A percentile compares a stretch with the other conserved stretches of the same genome.
phyloP scores from a whole-genome alignment of 2,329 filamentous ascomycete genomes.

The Knufia fluminis region DNA sequence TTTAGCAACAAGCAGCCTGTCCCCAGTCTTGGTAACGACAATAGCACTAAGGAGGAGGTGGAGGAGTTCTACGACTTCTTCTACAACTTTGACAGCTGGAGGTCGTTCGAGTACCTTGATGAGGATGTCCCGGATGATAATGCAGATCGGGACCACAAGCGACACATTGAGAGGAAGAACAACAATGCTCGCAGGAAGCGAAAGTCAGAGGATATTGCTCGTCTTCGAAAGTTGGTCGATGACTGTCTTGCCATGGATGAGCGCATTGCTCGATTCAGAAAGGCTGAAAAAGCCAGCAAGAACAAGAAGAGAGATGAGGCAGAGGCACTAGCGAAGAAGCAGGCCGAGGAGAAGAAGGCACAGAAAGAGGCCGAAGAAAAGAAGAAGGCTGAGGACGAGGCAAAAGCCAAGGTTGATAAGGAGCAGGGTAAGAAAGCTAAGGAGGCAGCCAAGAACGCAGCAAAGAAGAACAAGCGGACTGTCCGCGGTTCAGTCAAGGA shows the following conservation, averaged over 20 bases:
- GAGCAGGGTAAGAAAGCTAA: slow-evolving; percentile 90
- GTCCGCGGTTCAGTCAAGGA: slow-evolving; percentile 92
- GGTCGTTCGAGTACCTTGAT: slow-evolving; percentile 94
- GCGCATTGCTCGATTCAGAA: slow-evolving; percentile 94
- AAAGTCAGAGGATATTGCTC: slow-evolving; percentile 94
- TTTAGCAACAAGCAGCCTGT: slow-evolving; percentile 91
- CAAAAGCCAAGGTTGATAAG: slow-evolving; percentile 71
- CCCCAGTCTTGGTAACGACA: slow-evolving; percentile 73
- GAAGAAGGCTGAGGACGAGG: slow-evolving; percentile 73
- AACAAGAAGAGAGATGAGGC: slow-evolving; percentile 88
- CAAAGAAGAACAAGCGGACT: slow-evolving; percentile 99
- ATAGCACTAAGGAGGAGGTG: slow-evolving; percentile 78
- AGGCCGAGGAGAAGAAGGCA: slow-evolving; percentile 72
- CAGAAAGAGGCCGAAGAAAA: slow-evolving; percentile 77
- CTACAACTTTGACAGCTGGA: slow-evolving; percentile 99
- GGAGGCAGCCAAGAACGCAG: slow-evolving; percentile 95
- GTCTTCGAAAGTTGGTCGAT: slow-evolving; percentile 82
- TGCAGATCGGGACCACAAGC: slow-evolving; percentile 98
- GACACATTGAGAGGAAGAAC: slow-evolving; percentile 97
- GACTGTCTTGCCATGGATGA: slow-evolving; percentile 76
- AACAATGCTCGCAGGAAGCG: slow-evolving; percentile 96
- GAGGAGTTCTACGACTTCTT: slow-evolving; percentile 99
- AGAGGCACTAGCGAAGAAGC: slow-evolving; percentile 83
- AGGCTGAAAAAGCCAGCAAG: slow-evolving; percentile 85
- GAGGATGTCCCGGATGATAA: slow-evolving; percentile 98